Conservation (phyloP, 768 basidiomycete species). For the Dacryopinax spathularia region DNA sequence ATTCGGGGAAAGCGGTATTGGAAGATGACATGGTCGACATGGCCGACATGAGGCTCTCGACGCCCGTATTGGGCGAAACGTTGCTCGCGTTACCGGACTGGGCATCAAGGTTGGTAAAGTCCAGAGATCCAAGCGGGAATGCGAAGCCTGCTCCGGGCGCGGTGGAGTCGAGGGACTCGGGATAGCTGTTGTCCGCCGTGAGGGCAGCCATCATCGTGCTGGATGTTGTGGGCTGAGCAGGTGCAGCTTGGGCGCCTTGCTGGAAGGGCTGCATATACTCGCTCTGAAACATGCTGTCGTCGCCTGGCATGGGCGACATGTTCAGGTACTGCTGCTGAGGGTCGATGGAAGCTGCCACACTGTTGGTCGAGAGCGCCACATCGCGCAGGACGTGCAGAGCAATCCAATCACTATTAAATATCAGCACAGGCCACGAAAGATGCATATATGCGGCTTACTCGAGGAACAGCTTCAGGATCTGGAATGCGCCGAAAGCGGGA, state of each 20-base stretch:
- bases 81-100: background rate
- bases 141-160: background rate
- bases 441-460: conserved; percentile 41
- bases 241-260: conserved; percentile 10
- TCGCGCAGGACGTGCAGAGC: conserved; percentile 75
- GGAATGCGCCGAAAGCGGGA: conserved; percentile 84
- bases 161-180: background rate
- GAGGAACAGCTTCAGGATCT: conserved; percentile 79
- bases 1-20: background rate
- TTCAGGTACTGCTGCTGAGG: conserved; percentile 81
- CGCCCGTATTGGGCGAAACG: background rate
- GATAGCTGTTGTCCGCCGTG: conserved; percentile 24
- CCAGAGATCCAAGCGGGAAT: background rate
- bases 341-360: conserved; percentile 81
- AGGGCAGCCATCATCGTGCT: conserved; percentile 74
- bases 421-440: background rate
- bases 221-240: conserved; percentile 57
- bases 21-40: background rate
- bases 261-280: conserved; percentile 38
- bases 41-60: conserved; percentile 1
- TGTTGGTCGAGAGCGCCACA: conserved; percentile 80
- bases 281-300: conserved; percentile 52
- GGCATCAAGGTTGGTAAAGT: background rate
- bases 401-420: conserved; percentile 62
- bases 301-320: conserved; percentile 77